Conservation (phyloP, 2,329 filamentous ascomycete species). For the Thermothelomyces thermophilus region DNA sequence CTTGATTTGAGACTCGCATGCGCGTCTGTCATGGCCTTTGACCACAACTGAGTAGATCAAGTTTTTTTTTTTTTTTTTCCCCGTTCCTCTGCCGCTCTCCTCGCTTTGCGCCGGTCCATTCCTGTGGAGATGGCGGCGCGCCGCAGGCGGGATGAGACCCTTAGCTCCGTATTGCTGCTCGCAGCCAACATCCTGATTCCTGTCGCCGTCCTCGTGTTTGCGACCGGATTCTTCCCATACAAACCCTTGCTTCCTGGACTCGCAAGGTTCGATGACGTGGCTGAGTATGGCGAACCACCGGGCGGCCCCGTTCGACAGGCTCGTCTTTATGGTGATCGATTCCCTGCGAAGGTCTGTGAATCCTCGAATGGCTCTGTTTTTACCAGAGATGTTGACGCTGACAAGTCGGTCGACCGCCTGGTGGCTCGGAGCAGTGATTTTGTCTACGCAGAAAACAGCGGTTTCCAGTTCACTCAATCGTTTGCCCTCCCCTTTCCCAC, state of each 20-base stretch:
- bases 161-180: slow-evolving; percentile 41
- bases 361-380: slow-evolving; percentile 5
- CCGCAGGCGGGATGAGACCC: slow-evolving; percentile 25
- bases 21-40: not conserved
- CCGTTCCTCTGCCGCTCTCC: not conserved
- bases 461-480: slow-evolving; percentile 85
- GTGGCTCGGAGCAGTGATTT: slow-evolving; percentile 62
- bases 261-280: slow-evolving; percentile 49
- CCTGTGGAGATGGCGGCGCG: slow-evolving; percentile 25
- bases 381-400: slow-evolving; percentile 6
- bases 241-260: slow-evolving; percentile 87
- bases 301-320: slow-evolving; percentile 72
- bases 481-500: slow-evolving; percentile 34
- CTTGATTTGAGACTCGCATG: not conserved
- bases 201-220: slow-evolving; percentile 68
- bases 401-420: not conserved
- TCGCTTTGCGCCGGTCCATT: not conserved
- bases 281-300: slow-evolving; percentile 50
- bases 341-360: slow-evolving; percentile 67
- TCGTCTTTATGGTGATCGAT: slow-evolving; percentile 98
- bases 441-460: slow-evolving; percentile 74
- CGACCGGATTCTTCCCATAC: slow-evolving; percentile 92
- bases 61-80: slow-evolving; percentile 1
- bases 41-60: too few species aligned
- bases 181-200: slow-evolving; percentile 71